A percentile compares a stretch with the other conserved stretches of the same genome.
These are phyloP conservation scores for Penicillium tannophilum DNA, from an alignment of 495 filamentous ascomycete genomes.

Conservation along the genomic window DNA sequence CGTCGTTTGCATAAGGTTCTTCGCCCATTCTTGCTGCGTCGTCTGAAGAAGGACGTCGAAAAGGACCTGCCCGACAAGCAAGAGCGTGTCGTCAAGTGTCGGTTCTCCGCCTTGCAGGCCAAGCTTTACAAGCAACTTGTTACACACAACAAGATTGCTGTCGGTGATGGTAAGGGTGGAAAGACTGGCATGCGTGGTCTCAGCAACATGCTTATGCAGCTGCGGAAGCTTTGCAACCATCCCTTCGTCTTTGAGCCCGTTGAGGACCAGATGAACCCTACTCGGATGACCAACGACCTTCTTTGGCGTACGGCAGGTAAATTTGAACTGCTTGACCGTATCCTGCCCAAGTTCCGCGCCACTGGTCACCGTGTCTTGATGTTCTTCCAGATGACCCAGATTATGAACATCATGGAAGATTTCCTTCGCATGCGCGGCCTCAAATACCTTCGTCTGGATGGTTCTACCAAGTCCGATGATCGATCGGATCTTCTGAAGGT, in stretches of 20 bases:
- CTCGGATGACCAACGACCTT: conserved; percentile 81
- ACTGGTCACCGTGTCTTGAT: conserved; percentile 93
- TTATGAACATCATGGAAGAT: conserved; percentile 99
- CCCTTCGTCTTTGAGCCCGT: conserved; percentile 98
- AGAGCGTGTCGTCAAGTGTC: conserved; percentile 98
- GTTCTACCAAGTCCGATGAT: conserved; percentile 96
- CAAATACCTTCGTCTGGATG: conserved; percentile 88
- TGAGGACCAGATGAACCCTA: conserved; percentile 96
- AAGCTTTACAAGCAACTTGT: conserved; percentile 96
- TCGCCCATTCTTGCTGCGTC: conserved; percentile 93
- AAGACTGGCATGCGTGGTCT: conserved; percentile 94
- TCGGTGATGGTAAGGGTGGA: conserved; percentile 92
- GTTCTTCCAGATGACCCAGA: conserved; percentile 99
- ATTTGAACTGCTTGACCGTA: conserved; percentile 90
- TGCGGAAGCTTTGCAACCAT: conserved; percentile 98
- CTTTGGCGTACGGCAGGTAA: conserved; percentile 97
- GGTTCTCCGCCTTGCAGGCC: conserved; percentile 90
- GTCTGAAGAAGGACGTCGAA: conserved; percentile 99
- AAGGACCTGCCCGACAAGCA: conserved; percentile 98
- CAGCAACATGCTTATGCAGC: conserved; percentile 99
- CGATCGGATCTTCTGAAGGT: conserved; percentile 84
- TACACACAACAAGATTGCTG: conserved; percentile 88
- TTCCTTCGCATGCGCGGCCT: conserved; percentile 83
- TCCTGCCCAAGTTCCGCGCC: conserved; percentile 88
- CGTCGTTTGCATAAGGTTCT: conserved; percentile 97